phyloP scores from a whole-genome alignment of 768 basidiomycete species.

The Psilocybe subaeruginosa region DNA sequence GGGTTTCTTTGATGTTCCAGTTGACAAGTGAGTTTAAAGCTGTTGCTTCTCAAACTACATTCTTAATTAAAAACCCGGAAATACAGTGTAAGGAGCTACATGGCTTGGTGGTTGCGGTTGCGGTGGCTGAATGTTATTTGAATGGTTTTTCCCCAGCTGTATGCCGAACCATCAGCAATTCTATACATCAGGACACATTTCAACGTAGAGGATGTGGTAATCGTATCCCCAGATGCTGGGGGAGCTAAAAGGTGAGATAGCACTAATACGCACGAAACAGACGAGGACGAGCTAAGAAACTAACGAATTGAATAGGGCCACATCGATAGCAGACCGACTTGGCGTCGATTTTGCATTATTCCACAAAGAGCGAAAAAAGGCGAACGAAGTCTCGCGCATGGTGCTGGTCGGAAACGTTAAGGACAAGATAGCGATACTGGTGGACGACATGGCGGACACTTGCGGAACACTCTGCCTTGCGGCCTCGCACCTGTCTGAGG shows the following conservation, averaged over 20 bases:
- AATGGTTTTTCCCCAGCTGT: slow-evolving; percentile 58
- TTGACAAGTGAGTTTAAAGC: slow-evolving; percentile 85
- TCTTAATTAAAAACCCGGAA: slow-evolving; percentile 15
- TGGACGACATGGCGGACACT: slow-evolving; percentile 99
- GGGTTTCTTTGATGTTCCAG: slow-evolving; percentile 99
- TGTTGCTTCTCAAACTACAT: slow-evolving; percentile 16
- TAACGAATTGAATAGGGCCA: slow-evolving; percentile 62
- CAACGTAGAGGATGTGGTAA: slow-evolving; percentile 82
- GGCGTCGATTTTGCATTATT: slow-evolving; percentile 98
- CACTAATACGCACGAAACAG: slow-evolving; percentile 6
- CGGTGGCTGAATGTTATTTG: slow-evolving; percentile 21
- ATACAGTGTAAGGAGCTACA: slow-evolving; percentile 21
- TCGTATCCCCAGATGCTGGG: slow-evolving; percentile 97
- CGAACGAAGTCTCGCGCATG: slow-evolving; percentile 94
- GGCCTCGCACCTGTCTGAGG: slow-evolving; percentile 85
- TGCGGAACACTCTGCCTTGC: slow-evolving; percentile 94
- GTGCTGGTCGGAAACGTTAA: slow-evolving; percentile 93
- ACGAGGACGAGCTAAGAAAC: neutral
- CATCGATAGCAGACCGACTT: slow-evolving; percentile 93
- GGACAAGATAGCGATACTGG: slow-evolving; percentile 91
- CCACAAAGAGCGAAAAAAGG: slow-evolving; percentile 98
- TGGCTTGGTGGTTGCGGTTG: neutral
- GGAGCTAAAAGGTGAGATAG: slow-evolving; percentile 88
- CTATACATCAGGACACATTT: slow-evolving; percentile 95
- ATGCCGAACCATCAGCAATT: slow-evolving; percentile 94